Base-by-base conservation (phyloP, 2,329 filamentous ascomycete genomes). In the Esteya vermicola region DNA sequence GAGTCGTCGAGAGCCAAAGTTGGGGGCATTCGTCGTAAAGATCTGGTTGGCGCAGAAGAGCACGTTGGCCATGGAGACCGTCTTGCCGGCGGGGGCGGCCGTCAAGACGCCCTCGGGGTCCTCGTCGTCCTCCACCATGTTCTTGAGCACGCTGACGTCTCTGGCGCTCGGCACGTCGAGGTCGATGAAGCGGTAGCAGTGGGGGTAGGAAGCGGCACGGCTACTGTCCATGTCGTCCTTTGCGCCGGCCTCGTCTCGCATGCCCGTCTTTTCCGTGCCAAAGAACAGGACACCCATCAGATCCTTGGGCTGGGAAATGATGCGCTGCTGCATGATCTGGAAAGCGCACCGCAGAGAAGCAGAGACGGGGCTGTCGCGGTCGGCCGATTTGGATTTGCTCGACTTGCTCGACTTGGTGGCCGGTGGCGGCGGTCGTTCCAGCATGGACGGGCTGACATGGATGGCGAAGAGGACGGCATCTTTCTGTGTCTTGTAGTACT, bases 401-500 rank as follows among this genome's bases (percentile, higher is more conserved):
- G n/a, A n/a, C n/a, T n/a, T n/a, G n/a, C n/a, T n/a, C n/a, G n/a
- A 93, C 38, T 78, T 72, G 7, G 69, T 69, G 3, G 68, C 61
- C 4, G 75, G 70, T 19, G 83, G 62, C 3, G 75, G 70, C 19
- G 84, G 84, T 32, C 64, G 64, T 49, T 65, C 64, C 46, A 96
- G 65, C 89, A 96, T 98, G 1, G 85, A 86, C 28, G 75, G 62
- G 66, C 83, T 95, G 54, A 96, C 70, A 52, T 96, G 82, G 52
- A 98, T 94, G 13, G 86, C 89, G 56, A 98, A 89, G 20, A 98
- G 70, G n/a, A 96, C 74, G n/a, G 91, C 91, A 76, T 98, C 91
- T 63, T 94, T 95, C 55, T 88, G 80, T 1, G 81, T 72, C 63
- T 88, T 93, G 65, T 91, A 98, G 58, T 77, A 79, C 85, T 89